Conservation (phyloP, 2,329 filamentous ascomycete genomes). For the Epichloe brachyelytri region DNA sequence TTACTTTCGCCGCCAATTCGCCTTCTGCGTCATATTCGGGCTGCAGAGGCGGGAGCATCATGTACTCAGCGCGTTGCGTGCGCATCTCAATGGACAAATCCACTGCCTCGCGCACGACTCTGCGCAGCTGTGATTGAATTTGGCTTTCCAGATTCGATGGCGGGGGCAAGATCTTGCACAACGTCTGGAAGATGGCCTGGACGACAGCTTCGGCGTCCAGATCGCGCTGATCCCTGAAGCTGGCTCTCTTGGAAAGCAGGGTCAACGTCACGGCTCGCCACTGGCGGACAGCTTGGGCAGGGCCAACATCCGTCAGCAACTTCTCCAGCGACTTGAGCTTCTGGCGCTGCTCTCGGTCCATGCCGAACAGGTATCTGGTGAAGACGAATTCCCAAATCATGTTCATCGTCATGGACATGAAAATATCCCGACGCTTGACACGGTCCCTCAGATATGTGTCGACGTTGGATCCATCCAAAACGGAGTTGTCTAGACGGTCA, state of each 20-base stretch:
- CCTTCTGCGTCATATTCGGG: constrained; percentile 92
- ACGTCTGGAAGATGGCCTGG: constrained; percentile 66
- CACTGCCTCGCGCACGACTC: constrained; percentile 79
- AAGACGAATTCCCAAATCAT: constrained; percentile 99
- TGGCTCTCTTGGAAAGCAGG: constrained; percentile 64
- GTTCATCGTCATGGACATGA: constrained; percentile 98
- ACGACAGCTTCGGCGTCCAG: constrained; percentile 94
- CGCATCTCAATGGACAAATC: constrained; percentile 94
- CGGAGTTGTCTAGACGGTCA: constrained; percentile 84
- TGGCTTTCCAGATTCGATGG: constrained; percentile 68
- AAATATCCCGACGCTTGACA: constrained; percentile 78
- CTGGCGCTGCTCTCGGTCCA: constrained; percentile 94
- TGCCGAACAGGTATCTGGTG: constrained; percentile 93
- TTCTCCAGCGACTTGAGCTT: constrained; percentile 96
- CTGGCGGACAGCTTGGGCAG: constrained; percentile 77
- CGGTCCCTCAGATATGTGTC: constrained; percentile 80
- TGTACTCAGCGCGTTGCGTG: constrained; percentile 90
- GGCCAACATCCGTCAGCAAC: constrained; percentile 76
- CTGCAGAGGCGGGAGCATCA: constrained; percentile 91
- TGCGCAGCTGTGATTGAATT: constrained; percentile 71
- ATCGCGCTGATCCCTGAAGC: constrained; percentile 72
- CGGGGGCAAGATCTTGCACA: constrained; percentile 76
- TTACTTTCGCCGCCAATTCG: constrained; percentile 74
- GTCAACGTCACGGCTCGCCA: constrained; percentile 95
- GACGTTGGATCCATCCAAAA: constrained; percentile 88